Percentiles rank a stretch among this genome's conserved stretches.
phyloP scores from a whole-genome alignment of 805 yeast species.

The Geotrichum ghanense region DNA sequence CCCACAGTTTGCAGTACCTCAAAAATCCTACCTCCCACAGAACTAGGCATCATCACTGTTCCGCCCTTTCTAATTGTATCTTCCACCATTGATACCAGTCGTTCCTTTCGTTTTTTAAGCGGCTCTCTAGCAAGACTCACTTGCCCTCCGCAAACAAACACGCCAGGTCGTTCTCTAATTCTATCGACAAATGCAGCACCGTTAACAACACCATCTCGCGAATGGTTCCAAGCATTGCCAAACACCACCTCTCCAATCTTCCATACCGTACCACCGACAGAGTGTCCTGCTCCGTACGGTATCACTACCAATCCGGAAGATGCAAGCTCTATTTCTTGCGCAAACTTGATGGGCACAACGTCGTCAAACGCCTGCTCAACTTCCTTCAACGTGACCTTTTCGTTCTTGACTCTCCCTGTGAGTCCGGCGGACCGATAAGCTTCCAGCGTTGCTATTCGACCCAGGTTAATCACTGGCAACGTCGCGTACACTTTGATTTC shows the following conservation, averaged over 20 bases:
- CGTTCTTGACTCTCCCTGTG: conserved; percentile 51
- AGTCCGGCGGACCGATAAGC: conserved; percentile 61
- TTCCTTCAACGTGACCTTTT: conserved; percentile 54
- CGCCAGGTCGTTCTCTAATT: conserved; percentile 70
- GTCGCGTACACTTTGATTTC: conserved; percentile 76
- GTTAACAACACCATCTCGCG: conserved; percentile 73
- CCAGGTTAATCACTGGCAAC: conserved; percentile 78
- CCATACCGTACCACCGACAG: conserved; percentile 93
- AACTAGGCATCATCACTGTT: conserved; percentile 71
- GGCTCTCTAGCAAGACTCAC: conserved; percentile 36
- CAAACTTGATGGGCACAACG: conserved; percentile 57
- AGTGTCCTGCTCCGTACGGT: conserved; percentile 84
- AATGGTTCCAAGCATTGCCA: conserved; percentile 92
- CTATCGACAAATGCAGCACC: conserved; percentile 51
- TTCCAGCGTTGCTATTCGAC: conserved; percentile 78
- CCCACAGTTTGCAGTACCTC: conserved; percentile 71
- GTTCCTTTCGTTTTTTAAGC: conserved; percentile 52
- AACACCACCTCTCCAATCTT: conserved; percentile 60
- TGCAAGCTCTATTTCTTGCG: conserved; percentile 57
- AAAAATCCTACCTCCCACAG: conserved; percentile 68
- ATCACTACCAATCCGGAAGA: conserved; percentile 53
- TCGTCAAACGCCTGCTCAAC: conserved; percentile 73
- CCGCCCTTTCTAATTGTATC: conserved; percentile 66
- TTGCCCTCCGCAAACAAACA: conserved; percentile 61
- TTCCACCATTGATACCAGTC: conserved; percentile 49